Evolutionary conservation across 2,329 filamentous ascomycete genomes (phyloP), one percentile per base, ranked within the genome.

Genomic region (Fusarium clavum): DNA sequence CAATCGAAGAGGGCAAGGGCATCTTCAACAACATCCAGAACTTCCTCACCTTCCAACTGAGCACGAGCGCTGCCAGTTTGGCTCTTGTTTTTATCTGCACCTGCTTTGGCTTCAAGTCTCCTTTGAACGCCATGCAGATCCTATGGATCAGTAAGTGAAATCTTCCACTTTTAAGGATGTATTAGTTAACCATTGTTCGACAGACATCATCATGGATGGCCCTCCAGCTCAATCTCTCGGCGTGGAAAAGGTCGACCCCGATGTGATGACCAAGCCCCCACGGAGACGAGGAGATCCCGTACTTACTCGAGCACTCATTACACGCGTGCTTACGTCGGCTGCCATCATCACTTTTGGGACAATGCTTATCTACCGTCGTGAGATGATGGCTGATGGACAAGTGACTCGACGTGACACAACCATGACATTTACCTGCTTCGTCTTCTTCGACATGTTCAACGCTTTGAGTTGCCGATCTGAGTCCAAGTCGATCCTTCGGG

Each of bases 1-100:
- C 96, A 30, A 99, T 99, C 67, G 96, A 99, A 80, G 96, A 99
- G 83, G 97, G 96, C 81, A 99, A 99, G 81, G 96, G 94, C 58
- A 99, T 99, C 73, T 99, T 99, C 82, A 97, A 96, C 87, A 99
- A 99, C 80, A 98, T 99, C 72, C 96, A 99, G 78, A 99, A 99
- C 81, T 99, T 99, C 82, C 87, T 99, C 69, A 98, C 96, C 0
- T 99, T 99, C 82, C 97, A 99, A 83, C 88, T 99, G 61, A 98
- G 94, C 80, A 99, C 96, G 49, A 98, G 94, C 78, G 96, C 97
- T 22, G 96, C 97, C 57, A 94, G 96, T 66, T 84, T 99, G 72
- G 94, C 92, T 61, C 86, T 99, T 57, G 96, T 99, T 20, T 89
- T 99, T 72, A 81, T 99, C 76, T 98, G 94, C 84, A 98, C 94